Evolutionary conservation across 768 basidiomycete species (phyloP).

Genomic region (Boletus rex-veris): DNA sequence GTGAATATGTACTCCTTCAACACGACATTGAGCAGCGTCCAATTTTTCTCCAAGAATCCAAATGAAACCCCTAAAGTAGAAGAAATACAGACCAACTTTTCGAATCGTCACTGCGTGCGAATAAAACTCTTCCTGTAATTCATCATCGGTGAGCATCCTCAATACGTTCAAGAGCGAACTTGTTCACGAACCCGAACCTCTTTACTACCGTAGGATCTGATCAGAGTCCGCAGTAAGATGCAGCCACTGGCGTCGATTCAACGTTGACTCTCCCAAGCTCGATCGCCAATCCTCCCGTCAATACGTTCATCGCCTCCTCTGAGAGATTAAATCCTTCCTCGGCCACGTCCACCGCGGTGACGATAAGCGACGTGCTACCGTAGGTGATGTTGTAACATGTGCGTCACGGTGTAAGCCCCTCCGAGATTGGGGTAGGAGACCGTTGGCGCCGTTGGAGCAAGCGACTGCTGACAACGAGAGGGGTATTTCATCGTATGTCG

Average conservation of each 20-base stretch:
- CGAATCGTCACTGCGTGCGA: too few species aligned
- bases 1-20: too few species aligned
- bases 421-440: background rate
- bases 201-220: too few species aligned
- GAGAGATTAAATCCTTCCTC: constrained; percentile 43
- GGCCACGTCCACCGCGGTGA: constrained; percentile 29
- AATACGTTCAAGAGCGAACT: too few species aligned
- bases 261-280: constrained; percentile 48
- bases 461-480: constrained; percentile 9
- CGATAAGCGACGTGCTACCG: constrained; percentile 10
- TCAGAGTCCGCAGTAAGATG: constrained; percentile 45
- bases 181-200: too few species aligned
- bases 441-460: background rate
- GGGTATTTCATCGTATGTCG: constrained; percentile 27
- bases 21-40: too few species aligned
- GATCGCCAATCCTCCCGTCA: constrained; percentile 48
- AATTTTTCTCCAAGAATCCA: too few species aligned
- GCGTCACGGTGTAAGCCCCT: constrained; percentile 26
- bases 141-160: too few species aligned
- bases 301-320: constrained; percentile 48
- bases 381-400: constrained; percentile 33
- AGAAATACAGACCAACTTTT: too few species aligned
- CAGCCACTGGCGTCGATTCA: constrained; percentile 38
- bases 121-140: too few species aligned
- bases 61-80: too few species aligned